A percentile compares a stretch with the other conserved stretches of the same genome.
phyloP scores from a whole-genome alignment of 139 green algal species.

The Trebouxia sp. region DNA sequence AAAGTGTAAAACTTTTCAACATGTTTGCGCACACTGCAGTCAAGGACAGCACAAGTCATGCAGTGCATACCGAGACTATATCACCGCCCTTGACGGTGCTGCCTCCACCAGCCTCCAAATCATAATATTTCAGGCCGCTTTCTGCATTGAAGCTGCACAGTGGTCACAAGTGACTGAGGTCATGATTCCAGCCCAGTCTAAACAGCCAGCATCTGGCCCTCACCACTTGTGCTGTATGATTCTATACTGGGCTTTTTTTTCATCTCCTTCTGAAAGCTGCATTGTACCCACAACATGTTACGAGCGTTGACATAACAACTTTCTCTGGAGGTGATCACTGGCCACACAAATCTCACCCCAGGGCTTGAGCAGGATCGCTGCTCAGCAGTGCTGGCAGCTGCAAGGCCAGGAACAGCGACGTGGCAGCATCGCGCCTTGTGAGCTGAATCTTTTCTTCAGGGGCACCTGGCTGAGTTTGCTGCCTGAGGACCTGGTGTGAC shows the following conservation, averaged over 20 bases:
- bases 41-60: not conserved
- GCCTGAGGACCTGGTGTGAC: no score
- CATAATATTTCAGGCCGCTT: conserved; percentile 67
- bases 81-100: conserved; percentile 52
- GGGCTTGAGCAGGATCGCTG: not conserved
- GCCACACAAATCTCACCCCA: conserved; percentile 8
- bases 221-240: not conserved
- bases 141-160: conserved; percentile 40
- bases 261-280: not conserved
- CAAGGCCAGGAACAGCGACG: not conserved
- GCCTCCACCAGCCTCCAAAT: conserved; percentile 68
- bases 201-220: no score
- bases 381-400: not conserved
- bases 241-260: conserved; percentile 9
- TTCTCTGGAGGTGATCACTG: not conserved
- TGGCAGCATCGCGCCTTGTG: not conserved
- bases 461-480: not conserved
- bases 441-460: not conserved
- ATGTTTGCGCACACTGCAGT: not conserved
- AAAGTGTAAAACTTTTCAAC: not conserved
- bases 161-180: not conserved
- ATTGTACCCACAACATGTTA: not conserved
- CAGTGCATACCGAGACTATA: conserved; percentile 54
- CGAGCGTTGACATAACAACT: not conserved
- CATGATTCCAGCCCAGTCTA: no score